These are phyloP conservation scores for Pseudonitzschia multiseries DNA, from an alignment of 108 stramenopile genomes.

Conservation along the genomic window DNA sequence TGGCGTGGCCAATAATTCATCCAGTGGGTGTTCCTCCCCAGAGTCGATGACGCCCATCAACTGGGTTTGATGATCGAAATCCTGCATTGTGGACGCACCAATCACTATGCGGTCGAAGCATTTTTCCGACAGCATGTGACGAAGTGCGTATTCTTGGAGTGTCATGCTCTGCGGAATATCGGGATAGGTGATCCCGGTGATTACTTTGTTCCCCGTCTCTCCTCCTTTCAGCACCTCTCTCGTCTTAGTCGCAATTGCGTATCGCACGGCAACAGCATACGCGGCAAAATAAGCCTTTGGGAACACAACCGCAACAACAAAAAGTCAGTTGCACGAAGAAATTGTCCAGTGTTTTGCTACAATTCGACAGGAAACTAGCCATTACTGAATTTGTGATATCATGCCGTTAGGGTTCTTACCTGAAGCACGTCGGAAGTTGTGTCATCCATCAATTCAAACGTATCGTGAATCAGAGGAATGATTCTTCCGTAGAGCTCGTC, in stretches of 20 bases:
- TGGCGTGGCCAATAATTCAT: slow-evolving; percentile 10
- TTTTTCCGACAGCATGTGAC: slow-evolving; percentile 44
- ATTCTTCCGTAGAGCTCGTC: slow-evolving; percentile 69
- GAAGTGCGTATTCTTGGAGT: slow-evolving; percentile 77
- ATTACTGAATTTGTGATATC: background rate
- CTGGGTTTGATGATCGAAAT: slow-evolving; percentile 21
- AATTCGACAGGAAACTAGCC: background rate
- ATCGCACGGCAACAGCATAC: slow-evolving; percentile 76
- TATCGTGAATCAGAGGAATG: slow-evolving; percentile 79
- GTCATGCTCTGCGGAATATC: slow-evolving; percentile 57
- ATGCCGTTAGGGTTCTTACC: background rate
- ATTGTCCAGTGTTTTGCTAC: background rate
- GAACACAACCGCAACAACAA: background rate
- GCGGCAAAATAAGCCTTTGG: slow-evolving; percentile 59
- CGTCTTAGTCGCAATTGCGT: slow-evolving; percentile 76
- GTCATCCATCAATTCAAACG: slow-evolving; percentile 84
- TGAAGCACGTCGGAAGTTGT: slow-evolving; percentile 69
- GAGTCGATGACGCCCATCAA: slow-evolving; percentile 26
- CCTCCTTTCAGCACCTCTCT: slow-evolving; percentile 65
- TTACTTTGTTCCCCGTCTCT: background rate
- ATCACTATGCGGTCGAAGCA: slow-evolving; percentile 31
- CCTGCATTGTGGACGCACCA: slow-evolving; percentile 38
- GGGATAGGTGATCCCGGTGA: slow-evolving; percentile 36
- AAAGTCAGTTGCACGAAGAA: background rate
- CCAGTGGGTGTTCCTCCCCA: slow-evolving; percentile 15